phyloP scores from a whole-genome alignment of 2,329 filamentous ascomycete species.

The Fusarium nisikadoi region DNA sequence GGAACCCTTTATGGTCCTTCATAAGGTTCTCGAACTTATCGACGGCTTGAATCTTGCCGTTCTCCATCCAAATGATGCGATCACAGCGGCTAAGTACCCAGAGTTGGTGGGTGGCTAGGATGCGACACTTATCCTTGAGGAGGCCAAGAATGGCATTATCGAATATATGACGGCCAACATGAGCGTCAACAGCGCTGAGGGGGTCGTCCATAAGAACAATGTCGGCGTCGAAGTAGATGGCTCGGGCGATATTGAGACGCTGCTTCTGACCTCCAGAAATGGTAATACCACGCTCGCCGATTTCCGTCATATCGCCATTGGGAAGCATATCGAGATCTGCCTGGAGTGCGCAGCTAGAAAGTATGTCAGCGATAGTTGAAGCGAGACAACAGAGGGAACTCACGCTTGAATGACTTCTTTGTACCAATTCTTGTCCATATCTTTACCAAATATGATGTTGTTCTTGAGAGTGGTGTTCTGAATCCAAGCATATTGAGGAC shows the following conservation, averaged over 20 bases:
- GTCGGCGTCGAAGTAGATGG: slow-evolving; percentile 76
- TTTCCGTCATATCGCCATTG: slow-evolving; percentile 87
- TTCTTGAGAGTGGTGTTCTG: slow-evolving; percentile 88
- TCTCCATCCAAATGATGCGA: slow-evolving; percentile 92
- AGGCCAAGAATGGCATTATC: slow-evolving; percentile 93
- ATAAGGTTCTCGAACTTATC: slow-evolving; percentile 93
- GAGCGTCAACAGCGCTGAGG: slow-evolving; percentile 74
- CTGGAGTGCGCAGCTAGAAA: slow-evolving; percentile 76
- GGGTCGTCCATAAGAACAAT: slow-evolving; percentile 77
- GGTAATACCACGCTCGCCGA: slow-evolving; percentile 94
- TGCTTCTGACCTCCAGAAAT: slow-evolving; percentile 97
- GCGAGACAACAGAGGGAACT: slow-evolving; percentile 37
- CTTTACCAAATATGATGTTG: slow-evolving; percentile 91
- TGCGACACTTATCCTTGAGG: slow-evolving; percentile 86
- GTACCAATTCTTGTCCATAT: slow-evolving; percentile 81
- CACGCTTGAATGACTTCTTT: slow-evolving; percentile 81
- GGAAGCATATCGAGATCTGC: slow-evolving; percentile 95
- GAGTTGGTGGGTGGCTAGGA: slow-evolving; percentile 93
- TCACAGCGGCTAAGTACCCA: slow-evolving; percentile 93
- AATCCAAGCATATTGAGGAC: slow-evolving; percentile 97
- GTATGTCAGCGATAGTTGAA: background rate
- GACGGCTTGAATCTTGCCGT: slow-evolving; percentile 82
- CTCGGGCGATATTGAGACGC: slow-evolving; percentile 89
- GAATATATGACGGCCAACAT: slow-evolving; percentile 82
- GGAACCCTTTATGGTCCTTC: slow-evolving; percentile 80